Evolutionary conservation across 805 yeast species (phyloP).

Genomic region (Kazachstania viticola): DNA sequence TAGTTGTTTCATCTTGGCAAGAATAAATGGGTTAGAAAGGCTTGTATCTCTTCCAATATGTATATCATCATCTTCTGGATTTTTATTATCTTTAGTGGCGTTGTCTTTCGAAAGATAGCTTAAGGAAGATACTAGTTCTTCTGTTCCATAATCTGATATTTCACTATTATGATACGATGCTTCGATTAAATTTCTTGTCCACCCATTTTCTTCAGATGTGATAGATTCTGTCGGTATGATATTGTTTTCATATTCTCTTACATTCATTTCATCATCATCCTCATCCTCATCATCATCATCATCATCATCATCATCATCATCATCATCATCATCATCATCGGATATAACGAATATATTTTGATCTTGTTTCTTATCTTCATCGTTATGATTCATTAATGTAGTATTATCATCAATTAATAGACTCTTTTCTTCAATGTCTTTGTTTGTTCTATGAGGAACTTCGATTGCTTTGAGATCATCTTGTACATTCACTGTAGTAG

Average conservation of each 20-base stretch:
- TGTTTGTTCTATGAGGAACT: background rate
- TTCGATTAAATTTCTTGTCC: conserved; percentile 7
- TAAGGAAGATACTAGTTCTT: conserved; percentile 7
- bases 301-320: background rate
- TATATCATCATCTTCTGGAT: conserved; percentile 10
- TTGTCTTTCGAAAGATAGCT: conserved; percentile 5
- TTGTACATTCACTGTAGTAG: background rate
- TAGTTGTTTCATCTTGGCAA: conserved; percentile 6
- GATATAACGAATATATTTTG: too few species aligned
- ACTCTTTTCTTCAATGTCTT: background rate
- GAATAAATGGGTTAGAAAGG: conserved; percentile 16
- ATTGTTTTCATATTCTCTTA: background rate
- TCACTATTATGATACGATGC: background rate
- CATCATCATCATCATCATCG: background rate
- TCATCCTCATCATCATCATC: background rate
- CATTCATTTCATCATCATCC: background rate
- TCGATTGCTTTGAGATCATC: too few species aligned
- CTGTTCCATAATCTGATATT: background rate
- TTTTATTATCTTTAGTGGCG: too few species aligned
- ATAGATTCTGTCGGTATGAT: conserved; percentile 7
- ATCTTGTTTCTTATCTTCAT: background rate
- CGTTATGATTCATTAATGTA: background rate
- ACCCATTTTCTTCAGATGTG: conserved; percentile 8
- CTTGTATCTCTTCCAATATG: conserved; percentile 9
- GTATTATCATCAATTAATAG: background rate